Evolutionary conservation across 73 alveolate genomes (phyloP), one percentile per base, ranked within the genome.

Genomic region (Paramecium bursaria): DNA sequence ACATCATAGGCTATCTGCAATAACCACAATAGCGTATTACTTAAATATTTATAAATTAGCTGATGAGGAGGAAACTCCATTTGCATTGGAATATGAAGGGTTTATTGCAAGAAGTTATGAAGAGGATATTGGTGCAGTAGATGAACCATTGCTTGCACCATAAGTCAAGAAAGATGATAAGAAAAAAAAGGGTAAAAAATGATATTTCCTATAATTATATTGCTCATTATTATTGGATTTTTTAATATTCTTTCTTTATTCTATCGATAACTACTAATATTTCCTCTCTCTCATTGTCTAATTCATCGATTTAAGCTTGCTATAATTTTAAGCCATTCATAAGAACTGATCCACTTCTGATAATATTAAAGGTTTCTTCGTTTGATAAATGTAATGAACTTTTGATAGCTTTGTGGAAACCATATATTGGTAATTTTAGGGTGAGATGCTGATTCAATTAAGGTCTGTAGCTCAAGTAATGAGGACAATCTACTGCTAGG

Each of bases 91-190:
- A 39, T 53, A 39, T 1, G 89, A 79, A 27, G 89, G 89, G 19
- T 79, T 49, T 55, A 53, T 61, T 31, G 89, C 31, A 39, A 52
- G 89, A 42, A 53, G 85, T 0, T 80, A 53, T 17, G 89, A 79
- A 30, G 89, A 79, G 47, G 89, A 79, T 79, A 51, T 53, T 22
- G 89, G 89, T 27, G 89, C 89, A 53, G 53, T 79, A 19, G 89
- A 79, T 48, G 89, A 79, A 25, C 89, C 89, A 25, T 61, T 79
- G 44, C 25, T 79, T 33, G 30, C 42, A 67, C 10, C 44, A 27
- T 42, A 31, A 42, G 46, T 35, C 6, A 67, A 67, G 48, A 79
- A 79, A 73, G 76, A 79, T 46, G 89, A 79, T 79, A 73, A 79
- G 60, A 79, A 79, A 44, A 79, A 79, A 47, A 79, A 79, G 46